Conservation (phyloP, 2,329 filamentous ascomycete genomes). For the Alternaria sp. region DNA sequence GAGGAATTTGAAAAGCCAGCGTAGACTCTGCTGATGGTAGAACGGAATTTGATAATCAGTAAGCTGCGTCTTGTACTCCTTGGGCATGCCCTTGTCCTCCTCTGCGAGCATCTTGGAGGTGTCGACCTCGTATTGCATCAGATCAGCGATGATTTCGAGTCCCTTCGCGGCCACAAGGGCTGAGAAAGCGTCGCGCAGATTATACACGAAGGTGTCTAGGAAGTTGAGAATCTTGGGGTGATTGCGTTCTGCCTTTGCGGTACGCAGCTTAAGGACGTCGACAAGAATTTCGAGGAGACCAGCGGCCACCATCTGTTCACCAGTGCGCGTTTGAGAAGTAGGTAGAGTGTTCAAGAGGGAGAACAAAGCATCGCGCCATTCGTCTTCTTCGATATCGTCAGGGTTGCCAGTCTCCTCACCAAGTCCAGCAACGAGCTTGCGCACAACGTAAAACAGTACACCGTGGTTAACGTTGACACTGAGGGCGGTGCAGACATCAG, state of each 20-base stretch:
- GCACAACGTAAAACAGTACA: conserved; percentile 88
- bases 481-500: conserved; percentile 87
- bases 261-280: conserved; percentile 85
- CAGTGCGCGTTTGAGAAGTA: conserved; percentile 73
- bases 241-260: conserved; percentile 80
- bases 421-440: conserved; percentile 88
- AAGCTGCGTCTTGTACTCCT: conserved; percentile 76
- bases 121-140: conserved; percentile 81
- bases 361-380: conserved; percentile 91
- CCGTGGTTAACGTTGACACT: conserved; percentile 97
- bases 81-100: conserved; percentile 74
- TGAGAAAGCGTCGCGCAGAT: conserved; percentile 82
- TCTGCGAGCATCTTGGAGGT: conserved; percentile 72
- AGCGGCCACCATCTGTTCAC: conserved; percentile 84
- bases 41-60: conserved; percentile 95
- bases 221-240: conserved; percentile 87
- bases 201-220: conserved; percentile 86
- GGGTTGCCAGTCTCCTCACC: conserved; percentile 60
- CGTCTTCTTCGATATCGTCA: conserved; percentile 74
- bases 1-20: conserved; percentile 94
- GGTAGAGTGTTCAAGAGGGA: conserved; percentile 85
- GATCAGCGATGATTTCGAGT: conserved; percentile 86
- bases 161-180: conserved; percentile 83
- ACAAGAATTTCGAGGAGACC: conserved; percentile 90
- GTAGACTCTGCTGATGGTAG: conserved; percentile 90